Conservation (phyloP, 208 protist genomes). For the Eutreptiella sp. region DNA sequence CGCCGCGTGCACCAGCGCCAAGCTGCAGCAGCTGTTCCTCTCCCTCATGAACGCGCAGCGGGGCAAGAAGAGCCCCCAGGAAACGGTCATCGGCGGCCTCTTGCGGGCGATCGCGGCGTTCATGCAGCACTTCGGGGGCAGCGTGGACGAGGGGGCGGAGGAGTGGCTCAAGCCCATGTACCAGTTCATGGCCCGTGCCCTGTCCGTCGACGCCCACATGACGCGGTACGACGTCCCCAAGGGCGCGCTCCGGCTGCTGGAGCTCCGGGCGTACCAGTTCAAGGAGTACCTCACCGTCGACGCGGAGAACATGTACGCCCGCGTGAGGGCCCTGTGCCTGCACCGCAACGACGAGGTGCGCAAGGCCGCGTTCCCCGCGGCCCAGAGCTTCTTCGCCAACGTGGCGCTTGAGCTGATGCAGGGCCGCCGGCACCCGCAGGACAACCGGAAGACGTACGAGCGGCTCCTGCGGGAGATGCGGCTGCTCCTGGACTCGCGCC, state of each 20-base stretch:
- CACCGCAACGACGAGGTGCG: slow-evolving; percentile 53
- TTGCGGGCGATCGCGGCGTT: slow-evolving; percentile 42
- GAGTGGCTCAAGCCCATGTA: slow-evolving; percentile 33
- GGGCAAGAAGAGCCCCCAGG: slow-evolving; percentile 22
- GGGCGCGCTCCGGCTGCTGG: slow-evolving; percentile 46
- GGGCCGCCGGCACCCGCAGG: no score
- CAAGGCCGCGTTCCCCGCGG: slow-evolving; percentile 41
- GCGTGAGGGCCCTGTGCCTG: slow-evolving; percentile 38
- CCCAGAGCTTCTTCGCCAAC: slow-evolving; percentile 38
- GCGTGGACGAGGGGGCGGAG: slow-evolving; percentile 8
- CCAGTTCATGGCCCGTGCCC: slow-evolving; percentile 41
- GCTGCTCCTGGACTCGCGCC: no score
- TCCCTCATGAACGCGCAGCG: slow-evolving; percentile 20
- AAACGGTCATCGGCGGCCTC: slow-evolving; percentile 45
- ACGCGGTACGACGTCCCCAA: slow-evolving; percentile 41
- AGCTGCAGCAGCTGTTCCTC: background rate
- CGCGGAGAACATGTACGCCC: slow-evolving; percentile 16
- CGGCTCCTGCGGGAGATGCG: no score
- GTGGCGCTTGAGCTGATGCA: slow-evolving; percentile 30
- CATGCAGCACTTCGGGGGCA: slow-evolving; percentile 33
- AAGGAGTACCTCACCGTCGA: slow-evolving; percentile 35
- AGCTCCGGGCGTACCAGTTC: slow-evolving; percentile 26
- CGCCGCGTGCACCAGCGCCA: background rate
- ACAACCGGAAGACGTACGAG: no score
- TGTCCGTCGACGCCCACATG: slow-evolving; percentile 29